Evolutionary conservation across 345 rosid genomes (phyloP), one percentile per base, ranked within the genome.

Genomic region (Mallotus nudiflorus): DNA sequence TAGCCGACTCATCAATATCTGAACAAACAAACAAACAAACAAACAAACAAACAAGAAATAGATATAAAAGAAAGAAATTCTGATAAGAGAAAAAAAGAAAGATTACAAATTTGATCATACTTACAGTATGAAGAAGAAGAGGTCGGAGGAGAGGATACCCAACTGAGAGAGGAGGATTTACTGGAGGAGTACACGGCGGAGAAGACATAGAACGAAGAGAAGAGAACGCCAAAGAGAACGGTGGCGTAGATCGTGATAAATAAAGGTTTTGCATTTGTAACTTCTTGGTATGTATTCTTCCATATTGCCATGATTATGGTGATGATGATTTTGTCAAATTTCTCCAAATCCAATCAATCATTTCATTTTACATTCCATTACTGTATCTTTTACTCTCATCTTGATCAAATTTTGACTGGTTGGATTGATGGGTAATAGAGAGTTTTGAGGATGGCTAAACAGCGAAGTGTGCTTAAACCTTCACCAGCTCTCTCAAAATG

Each of bases 181-280:
- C 78, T 37, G 62, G 89, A 76, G 51, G 99, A 84, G 82, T 85
- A 86, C 75, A 90, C 67, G 14, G 97, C 91, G n/a, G 99, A 89
- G 85, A 89, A 89, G 70, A 95, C 92, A 74, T 85, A 95, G 53
- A 90, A 81, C 33, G 97, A 80, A 29, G 98, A 92, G 69, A 95
- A 81, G 69, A 89, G 67, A 33, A 87, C 83, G 37, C 99, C 99
- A 15, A 87, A 72, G 67, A 92, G 69, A 62, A 92, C 97, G 11
- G 98, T 82, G 22, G 87, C 85, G 73, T 95, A 95, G 81, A 95
- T 82, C 65, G 98, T 86, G 63, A 88, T 39, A 82, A 95, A 95
- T 65, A 95, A 77, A 39, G 99, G 98, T 80, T 81, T 89, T 53
- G 92, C 78, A 67, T 78, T 86, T 58, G 86, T 79, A 55, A 84